phyloP scores from a whole-genome alignment of 2,329 filamentous ascomycete species.

The Chaetomiaceae sp. region DNA sequence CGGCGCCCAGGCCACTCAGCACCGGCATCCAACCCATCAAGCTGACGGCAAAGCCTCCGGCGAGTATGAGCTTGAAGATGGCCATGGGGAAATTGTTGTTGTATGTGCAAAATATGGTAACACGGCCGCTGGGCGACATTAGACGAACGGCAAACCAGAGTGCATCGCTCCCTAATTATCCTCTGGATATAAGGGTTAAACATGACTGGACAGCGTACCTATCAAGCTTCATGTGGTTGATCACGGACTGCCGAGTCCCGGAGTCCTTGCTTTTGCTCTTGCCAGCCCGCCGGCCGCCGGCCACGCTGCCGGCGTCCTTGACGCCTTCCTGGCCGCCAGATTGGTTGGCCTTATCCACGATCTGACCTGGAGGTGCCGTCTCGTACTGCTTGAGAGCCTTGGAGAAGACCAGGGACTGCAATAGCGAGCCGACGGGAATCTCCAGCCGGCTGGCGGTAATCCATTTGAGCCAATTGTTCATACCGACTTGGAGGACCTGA shows the following conservation, averaged over 20 bases:
- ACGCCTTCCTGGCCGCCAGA: constrained; percentile 1
- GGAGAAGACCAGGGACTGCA: constrained; percentile 32
- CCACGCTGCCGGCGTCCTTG: constrained; percentile 2
- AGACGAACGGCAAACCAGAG: neutral
- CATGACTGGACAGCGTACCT: constrained; percentile 21
- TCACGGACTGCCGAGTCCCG: constrained; percentile 30
- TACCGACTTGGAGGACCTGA: constrained; percentile 29
- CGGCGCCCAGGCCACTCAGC: constrained; percentile 27
- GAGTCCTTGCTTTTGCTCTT: constrained; percentile 16
- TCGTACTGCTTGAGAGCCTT: constrained; percentile 33
- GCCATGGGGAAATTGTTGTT: constrained; percentile 31
- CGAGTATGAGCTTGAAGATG: constrained; percentile 30
- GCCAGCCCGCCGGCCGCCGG: neutral
- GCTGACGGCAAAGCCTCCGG: constrained; percentile 27
- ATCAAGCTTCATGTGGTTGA: constrained; percentile 34
- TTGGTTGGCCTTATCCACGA: constrained; percentile 13
- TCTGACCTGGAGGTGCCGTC: constrained; percentile 24
- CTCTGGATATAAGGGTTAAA: no score
- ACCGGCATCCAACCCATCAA: constrained; percentile 31
- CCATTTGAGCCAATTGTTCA: constrained; percentile 30
- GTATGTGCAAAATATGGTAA: constrained; percentile 29
- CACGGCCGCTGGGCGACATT: constrained; percentile 23
- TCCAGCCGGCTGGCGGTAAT: constrained; percentile 30
- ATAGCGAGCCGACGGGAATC: constrained; percentile 27
- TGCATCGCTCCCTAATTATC: no score